Evolutionary conservation across 306 rosid species (phyloP).

Genomic region (Castanea mollissima): DNA sequence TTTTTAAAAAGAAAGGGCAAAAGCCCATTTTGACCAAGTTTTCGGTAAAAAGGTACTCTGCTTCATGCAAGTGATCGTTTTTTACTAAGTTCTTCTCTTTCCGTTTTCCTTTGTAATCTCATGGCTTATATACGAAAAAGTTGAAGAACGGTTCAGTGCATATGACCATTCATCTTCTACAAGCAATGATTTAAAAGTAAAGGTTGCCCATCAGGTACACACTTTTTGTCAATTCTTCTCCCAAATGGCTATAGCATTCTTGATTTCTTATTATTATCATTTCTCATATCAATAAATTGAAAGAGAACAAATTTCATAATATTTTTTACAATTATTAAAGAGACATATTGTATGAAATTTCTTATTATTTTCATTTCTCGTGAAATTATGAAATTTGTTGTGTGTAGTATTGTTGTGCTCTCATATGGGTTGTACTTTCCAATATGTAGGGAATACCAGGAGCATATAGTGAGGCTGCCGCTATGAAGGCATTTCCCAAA

Average conservation of each 20-base stretch:
- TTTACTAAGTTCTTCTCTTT: neutral
- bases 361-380: no score
- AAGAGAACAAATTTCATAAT: no score
- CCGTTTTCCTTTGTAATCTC: constrained; percentile 3
- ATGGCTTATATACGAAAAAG: constrained; percentile 20
- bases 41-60: no score
- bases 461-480: constrained; percentile 85
- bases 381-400: no score
- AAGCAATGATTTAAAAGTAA: constrained; percentile 60
- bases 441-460: constrained; percentile 70
- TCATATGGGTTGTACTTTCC: constrained; percentile 16
- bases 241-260: constrained; percentile 14
- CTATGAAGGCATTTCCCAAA: constrained; percentile 72
- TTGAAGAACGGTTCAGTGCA: constrained; percentile 71
- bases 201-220: constrained; percentile 84
- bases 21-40: no score
- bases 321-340: no score
- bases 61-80: no score
- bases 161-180: constrained; percentile 33
- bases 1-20: no score
- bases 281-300: no score
- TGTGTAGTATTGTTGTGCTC: neutral
- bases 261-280: neutral
- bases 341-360: no score
- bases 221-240: constrained; percentile 7